These are phyloP conservation scores for Hyphochytrium catenoides DNA, from an alignment of 352 stramenopile species.

Conservation along the genomic window DNA sequence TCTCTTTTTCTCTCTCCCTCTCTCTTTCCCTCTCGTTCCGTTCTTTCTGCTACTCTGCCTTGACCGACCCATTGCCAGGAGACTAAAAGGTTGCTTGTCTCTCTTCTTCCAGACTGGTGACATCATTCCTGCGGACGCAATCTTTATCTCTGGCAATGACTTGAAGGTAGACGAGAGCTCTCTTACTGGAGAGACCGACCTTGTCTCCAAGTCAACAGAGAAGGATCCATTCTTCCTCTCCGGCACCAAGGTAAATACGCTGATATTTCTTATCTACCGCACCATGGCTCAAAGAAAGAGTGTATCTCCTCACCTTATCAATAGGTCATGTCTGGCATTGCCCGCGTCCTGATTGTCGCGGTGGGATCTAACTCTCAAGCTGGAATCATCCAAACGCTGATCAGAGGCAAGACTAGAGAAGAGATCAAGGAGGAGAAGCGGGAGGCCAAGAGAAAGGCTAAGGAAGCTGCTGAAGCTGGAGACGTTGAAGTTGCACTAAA, in stretches of 20 bases:
- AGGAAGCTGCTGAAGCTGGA: conserved; percentile 23
- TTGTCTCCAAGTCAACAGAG: conserved; percentile 32
- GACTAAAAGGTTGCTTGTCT: too few species aligned
- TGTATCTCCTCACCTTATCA: too few species aligned
- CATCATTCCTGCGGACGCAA: conserved; percentile 61
- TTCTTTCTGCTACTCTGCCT: background rate
- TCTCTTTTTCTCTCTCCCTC: too few species aligned
- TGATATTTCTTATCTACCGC: too few species aligned
- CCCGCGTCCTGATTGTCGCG: conserved; percentile 67
- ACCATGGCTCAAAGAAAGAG: too few species aligned
- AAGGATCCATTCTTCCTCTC: conserved; percentile 66
- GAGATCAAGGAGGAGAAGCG: conserved; percentile 43
- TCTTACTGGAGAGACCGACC: conserved; percentile 68
- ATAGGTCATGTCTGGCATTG: conserved; percentile 68
- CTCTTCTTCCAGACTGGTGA: conserved; percentile 36
- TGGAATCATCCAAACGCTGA: conserved; percentile 55
- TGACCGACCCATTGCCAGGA: too few species aligned
- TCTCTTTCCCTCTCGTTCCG: too few species aligned
- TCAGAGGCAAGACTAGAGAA: conserved; percentile 49
- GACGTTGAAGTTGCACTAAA: conserved; percentile 14
- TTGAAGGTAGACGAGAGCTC: conserved; percentile 65
- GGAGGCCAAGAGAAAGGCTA: conserved; percentile 56
- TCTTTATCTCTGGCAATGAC: conserved; percentile 54
- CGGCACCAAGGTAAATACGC: conserved; percentile 67
- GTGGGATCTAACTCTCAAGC: conserved; percentile 70